A percentile compares a stretch with the other conserved stretches of the same genome.
Conservation (phyloP, 371 early-diverging fungal species). For the Mortierella sp. region DNA sequence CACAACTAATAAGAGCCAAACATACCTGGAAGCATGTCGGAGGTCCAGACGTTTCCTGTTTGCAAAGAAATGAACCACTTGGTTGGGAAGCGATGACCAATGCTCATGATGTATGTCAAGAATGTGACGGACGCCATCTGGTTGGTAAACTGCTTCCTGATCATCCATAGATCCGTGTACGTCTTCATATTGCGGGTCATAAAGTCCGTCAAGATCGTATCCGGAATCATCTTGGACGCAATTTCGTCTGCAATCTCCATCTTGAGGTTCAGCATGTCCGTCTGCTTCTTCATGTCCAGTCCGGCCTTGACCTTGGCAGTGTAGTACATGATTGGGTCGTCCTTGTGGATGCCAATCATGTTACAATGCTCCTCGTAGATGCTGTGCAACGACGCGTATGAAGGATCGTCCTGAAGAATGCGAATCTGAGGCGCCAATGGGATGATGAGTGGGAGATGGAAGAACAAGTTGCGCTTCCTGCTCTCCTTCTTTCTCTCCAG, state of each 20-base stretch:
- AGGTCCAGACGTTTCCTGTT: conserved; percentile 87
- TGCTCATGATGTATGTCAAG: conserved; percentile 91
- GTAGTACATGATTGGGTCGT: conserved; percentile 86
- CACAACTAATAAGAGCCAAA: conserved; percentile 26
- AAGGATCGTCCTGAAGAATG: conserved; percentile 92
- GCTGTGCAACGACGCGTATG: conserved; percentile 89
- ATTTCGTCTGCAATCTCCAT: conserved; percentile 90
- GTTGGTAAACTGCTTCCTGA: conserved; percentile 92
- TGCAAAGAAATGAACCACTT: conserved; percentile 89
- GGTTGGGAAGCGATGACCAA: conserved; percentile 89
- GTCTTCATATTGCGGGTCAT: conserved; percentile 80
- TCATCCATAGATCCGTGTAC: conserved; percentile 92
- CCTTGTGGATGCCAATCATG: conserved; percentile 76
- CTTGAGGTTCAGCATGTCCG: conserved; percentile 80
- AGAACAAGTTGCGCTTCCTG: conserved; percentile 85
- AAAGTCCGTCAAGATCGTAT: conserved; percentile 82
- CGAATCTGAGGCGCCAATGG: conserved; percentile 95
- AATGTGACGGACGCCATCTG: conserved; percentile 93
- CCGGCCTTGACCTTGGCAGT: conserved; percentile 73
- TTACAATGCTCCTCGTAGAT: conserved; percentile 90
- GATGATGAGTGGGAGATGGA: conserved; percentile 93
- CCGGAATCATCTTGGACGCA: conserved; percentile 82
- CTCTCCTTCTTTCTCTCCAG: conserved; percentile 85
- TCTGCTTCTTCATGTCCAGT: conserved; percentile 60
- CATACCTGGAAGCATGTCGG: conserved; percentile 83